A percentile compares a stretch with the other conserved stretches of the same genome.
These are phyloP conservation scores for Hippophae tibetana DNA, from an alignment of 306 rosid species.

Conservation along the genomic window DNA sequence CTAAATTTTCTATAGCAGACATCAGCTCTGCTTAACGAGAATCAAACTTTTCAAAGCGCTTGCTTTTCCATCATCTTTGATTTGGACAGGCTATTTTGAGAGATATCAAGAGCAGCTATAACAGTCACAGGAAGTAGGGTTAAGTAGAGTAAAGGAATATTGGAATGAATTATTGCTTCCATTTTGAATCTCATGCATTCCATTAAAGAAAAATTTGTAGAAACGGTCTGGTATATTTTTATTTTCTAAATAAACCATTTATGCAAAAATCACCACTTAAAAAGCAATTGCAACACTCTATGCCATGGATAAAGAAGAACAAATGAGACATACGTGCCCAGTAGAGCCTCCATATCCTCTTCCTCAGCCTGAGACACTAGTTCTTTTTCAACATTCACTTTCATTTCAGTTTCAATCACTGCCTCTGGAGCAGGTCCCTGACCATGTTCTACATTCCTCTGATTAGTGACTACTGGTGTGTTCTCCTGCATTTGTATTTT, in stretches of 20 bases:
- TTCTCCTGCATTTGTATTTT: slow-evolving; percentile 48
- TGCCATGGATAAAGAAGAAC: background rate
- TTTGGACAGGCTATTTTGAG: too few species aligned
- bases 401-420: slow-evolving; percentile 53
- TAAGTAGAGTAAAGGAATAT: too few species aligned
- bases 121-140: too few species aligned
- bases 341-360: slow-evolving; percentile 96
- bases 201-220: background rate
- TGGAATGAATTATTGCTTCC: background rate
- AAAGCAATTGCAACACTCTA: background rate
- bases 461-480: slow-evolving; percentile 46
- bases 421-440: slow-evolving; percentile 31
- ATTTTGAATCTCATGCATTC: background rate
- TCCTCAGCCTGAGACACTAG: slow-evolving; percentile 98
- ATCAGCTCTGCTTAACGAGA: too few species aligned
- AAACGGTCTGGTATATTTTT: background rate
- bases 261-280: slow-evolving; percentile 3
- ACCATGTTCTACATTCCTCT: slow-evolving; percentile 35
- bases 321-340: slow-evolving; percentile 64
- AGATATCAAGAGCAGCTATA: too few species aligned
- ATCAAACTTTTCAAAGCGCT: too few species aligned
- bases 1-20: too few species aligned
- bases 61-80: too few species aligned
- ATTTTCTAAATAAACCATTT: background rate
- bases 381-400: slow-evolving; percentile 87